Evolutionary conservation across 202 grass and related monocot genomes (phyloP), one percentile per base, ranked within the genome.

Genomic region (Zoysia matrella): DNA sequence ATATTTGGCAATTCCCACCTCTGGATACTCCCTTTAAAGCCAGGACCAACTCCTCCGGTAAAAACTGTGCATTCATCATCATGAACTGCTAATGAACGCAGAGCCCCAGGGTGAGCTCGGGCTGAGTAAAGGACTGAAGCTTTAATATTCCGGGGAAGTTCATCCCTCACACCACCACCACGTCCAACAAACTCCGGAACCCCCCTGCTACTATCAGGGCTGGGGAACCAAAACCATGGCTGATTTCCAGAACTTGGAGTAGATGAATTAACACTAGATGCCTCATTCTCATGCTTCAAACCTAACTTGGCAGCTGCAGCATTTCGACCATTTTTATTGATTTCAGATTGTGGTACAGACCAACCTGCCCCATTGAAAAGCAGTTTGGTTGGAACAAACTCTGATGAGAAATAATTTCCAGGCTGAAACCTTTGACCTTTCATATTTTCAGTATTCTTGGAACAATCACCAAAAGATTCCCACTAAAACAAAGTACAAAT

Each of bases 1-100:
- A 92, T 87, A 53, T 86, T 98, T 67, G 90, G 82, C n/a, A 98
- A 89, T 73, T 98, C 92, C 95, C 95, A 98, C 64, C 75, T 92
- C 80, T 98, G 92, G 62, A 98, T 82, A 80, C 92, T 98, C 80
- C 95, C 95, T 86, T 84, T 92, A 76, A 98, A 98, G 71, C 92
- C 92, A 91, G 95, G 90, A 78, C 95, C 92, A 85, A 95, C 88
- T 60, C 95, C 95, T n/a, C 88, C 95, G 61, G 95, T 98, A 90
- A 90, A 98, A 80, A 98, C 22, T 40, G 86, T 94, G 85, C 86
- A 95, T 77, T 95, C 92, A 70, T 98, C 95, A 77, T 94, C 84
- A 77, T 88, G 89, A 53, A 91, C 90, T 66, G 81, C 76, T 84
- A 96, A 84, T 71, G 95, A 93, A 63, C 92, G 83, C 8, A 98